Base-by-base conservation (phyloP, 176 grass and related monocot genomes). In the Lolium rigidum region DNA sequence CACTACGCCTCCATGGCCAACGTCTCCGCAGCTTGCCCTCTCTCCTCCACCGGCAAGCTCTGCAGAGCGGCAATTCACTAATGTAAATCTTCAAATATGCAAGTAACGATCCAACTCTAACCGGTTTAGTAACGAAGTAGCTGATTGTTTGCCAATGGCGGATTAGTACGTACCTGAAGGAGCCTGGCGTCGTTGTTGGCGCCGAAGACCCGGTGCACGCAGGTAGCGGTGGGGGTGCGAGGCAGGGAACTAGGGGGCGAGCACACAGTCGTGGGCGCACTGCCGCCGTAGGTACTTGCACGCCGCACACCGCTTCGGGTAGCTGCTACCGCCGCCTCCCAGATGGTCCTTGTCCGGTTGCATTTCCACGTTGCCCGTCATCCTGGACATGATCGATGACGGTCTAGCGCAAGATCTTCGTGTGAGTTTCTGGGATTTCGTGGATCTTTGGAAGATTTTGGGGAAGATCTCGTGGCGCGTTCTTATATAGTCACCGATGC, bases 181-280 rank as follows among this genome's bases (percentile, higher is more conserved):
- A 94, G 58, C 66, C 87, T 84, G 1, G 93, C 69, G 9, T 85
- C 85, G 54, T 98, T 93, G 85, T 91, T 91, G 50, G 95, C 93
- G 10, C 95, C 93, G 57, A 98, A 98, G 76, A 98, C 78, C 64
- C 82, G 76, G 77, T 95, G 95, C 14, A 95, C 89, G 20, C 69
- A 81, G 41, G 83, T 69, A 98, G 38, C 87, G 50, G 4, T 84
- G 76, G 0, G 93, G 93, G 18, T 81, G 65, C 11, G 70, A 59
- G 2, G 95, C 64, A 14, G 93, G 91, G 76, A 95, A 98, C 84
- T 90, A 93, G 0, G 95, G 95, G 5, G 95, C 85, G 16, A 95
- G 83, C 47, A 80, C n/a, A 60, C 95, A 95, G 86, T 84, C 93
- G 35, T 79, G 79, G 68, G 86, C 82, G 79, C 95, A 98, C 64